Conservation (phyloP, 208 protist genomes). For the Crithidia thermophila region DNA sequence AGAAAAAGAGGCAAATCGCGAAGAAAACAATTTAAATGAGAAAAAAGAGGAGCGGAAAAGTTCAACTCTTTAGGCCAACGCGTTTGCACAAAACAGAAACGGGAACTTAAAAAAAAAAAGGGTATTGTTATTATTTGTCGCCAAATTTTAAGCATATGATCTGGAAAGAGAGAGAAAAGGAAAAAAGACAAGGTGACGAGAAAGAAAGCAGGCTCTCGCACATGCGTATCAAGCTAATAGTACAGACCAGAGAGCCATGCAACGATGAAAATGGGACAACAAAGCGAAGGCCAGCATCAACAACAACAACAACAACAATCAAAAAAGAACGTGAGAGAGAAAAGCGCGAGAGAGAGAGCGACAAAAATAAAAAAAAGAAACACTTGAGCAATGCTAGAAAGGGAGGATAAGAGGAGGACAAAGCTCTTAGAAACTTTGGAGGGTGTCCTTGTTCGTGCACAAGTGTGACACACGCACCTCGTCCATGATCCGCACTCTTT, state of each 20-base stretch:
- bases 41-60: neutral
- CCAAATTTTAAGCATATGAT: neutral
- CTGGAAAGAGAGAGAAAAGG: neutral
- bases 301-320: neutral
- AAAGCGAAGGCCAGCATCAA: too few species aligned
- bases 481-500: neutral
- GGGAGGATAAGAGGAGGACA: neutral
- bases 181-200: constrained; percentile 9
- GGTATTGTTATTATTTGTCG: constrained; percentile 7
- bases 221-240: constrained; percentile 12
- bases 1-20: neutral
- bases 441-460: too few species aligned
- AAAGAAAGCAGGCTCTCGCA: neutral
- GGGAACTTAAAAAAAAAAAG: neutral
- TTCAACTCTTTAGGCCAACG: too few species aligned
- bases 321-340: constrained; percentile 14
- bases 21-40: neutral
- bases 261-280: neutral
- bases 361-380: neutral
- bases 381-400: neutral
- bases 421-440: neutral
- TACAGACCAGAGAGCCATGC: constrained; percentile 6
- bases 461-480: too few species aligned
- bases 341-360: neutral
- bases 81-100: neutral